These are phyloP conservation scores for Galeopsis tetrahit DNA, from an alignment of 257 asterid genomes.

Conservation along the genomic window DNA sequence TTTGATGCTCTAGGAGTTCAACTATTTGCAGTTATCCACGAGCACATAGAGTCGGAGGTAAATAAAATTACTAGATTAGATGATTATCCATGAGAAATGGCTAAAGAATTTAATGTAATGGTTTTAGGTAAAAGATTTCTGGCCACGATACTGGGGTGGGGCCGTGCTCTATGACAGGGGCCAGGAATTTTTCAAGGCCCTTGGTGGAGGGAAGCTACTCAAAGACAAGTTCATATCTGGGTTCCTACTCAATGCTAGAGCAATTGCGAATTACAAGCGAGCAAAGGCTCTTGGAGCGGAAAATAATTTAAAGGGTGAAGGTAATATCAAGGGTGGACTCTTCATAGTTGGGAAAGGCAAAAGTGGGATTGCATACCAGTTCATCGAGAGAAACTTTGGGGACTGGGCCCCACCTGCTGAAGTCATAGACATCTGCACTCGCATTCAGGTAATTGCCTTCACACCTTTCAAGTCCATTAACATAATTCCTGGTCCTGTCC, in stretches of 20 bases:
- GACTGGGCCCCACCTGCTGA: constrained; percentile 91
- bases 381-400: constrained; percentile 84
- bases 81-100: constrained; percentile 10
- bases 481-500: constrained; percentile 28
- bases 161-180: constrained; percentile 63
- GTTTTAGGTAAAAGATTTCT: constrained; percentile 74
- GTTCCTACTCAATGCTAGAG: constrained; percentile 77
- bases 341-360: constrained; percentile 75
- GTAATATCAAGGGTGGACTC: constrained; percentile 84
- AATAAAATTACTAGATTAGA: background rate
- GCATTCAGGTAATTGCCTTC: constrained; percentile 61
- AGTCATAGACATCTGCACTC: constrained; percentile 69
- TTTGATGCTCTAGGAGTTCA: constrained; percentile 87
- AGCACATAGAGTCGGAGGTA: constrained; percentile 86
- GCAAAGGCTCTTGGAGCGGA: constrained; percentile 70
- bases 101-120: background rate
- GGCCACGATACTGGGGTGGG: constrained; percentile 97
- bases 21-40: constrained; percentile 72
- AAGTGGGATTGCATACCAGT: constrained; percentile 79
- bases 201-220: constrained; percentile 86
- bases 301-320: constrained; percentile 79
- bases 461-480: constrained; percentile 19
- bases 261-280: constrained; percentile 75
- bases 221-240: constrained; percentile 83
- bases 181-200: constrained; percentile 73